These are phyloP conservation scores for Ochromonas danica DNA, from an alignment of 108 stramenopile genomes.

Conservation along the genomic window DNA sequence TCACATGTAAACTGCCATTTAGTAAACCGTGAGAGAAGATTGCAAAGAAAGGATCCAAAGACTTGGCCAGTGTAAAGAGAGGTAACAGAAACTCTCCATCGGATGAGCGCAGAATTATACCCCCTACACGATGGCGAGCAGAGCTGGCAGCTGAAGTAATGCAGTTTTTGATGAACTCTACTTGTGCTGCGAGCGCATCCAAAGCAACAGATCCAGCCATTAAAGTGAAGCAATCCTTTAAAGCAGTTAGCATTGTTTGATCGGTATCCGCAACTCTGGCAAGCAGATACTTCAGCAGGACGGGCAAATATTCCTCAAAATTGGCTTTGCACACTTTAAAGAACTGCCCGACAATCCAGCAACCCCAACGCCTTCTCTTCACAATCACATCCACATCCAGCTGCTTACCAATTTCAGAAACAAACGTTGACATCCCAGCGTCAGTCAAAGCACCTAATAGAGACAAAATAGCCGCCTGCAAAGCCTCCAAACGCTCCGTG, in stretches of 20 bases:
- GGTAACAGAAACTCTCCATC: slow-evolving; percentile 70
- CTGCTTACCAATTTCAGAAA: neutral
- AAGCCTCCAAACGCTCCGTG: neutral
- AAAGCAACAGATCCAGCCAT: slow-evolving; percentile 75
- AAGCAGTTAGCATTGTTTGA: slow-evolving; percentile 64
- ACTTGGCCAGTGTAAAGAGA: slow-evolving; percentile 85
- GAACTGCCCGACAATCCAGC: slow-evolving; percentile 70
- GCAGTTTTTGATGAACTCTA: slow-evolving; percentile 81
- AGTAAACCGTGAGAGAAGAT: slow-evolving; percentile 92
- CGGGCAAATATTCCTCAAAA: slow-evolving; percentile 76
- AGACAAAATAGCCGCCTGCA: neutral
- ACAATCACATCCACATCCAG: slow-evolving; percentile 61
- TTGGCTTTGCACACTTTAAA: slow-evolving; percentile 69
- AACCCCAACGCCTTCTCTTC: slow-evolving; percentile 66
- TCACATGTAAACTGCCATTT: slow-evolving; percentile 63
- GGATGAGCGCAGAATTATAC: neutral
- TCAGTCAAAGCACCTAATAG: neutral
- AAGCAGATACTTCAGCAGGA: slow-evolving; percentile 81
- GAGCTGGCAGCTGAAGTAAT: slow-evolving; percentile 75
- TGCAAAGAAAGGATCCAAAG: slow-evolving; percentile 90
- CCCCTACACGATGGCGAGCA: slow-evolving; percentile 51
- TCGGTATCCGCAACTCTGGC: slow-evolving; percentile 84
- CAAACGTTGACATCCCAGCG: neutral
- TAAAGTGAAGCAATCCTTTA: slow-evolving; percentile 64
- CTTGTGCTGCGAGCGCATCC: slow-evolving; percentile 81